phyloP scores from a whole-genome alignment of 495 filamentous ascomycete genomes.

The Parachaetomium inaequale region DNA sequence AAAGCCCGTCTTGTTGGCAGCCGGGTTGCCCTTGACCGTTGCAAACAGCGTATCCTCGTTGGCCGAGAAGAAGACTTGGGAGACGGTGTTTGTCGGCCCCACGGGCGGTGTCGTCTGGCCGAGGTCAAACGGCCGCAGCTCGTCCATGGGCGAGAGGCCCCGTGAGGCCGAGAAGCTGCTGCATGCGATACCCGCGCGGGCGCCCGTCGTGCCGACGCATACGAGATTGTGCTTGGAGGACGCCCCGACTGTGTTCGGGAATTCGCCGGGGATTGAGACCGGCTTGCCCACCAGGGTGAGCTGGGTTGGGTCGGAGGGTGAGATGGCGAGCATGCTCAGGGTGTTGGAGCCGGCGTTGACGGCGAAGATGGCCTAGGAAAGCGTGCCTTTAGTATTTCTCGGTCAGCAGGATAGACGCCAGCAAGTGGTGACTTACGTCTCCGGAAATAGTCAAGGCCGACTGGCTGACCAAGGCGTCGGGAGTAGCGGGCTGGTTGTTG shows the following conservation, averaged over 20 bases:
- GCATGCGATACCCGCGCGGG: conserved; percentile 53
- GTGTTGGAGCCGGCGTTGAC: conserved; percentile 62
- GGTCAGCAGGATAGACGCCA: too few species aligned
- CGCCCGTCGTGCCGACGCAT: conserved; percentile 55
- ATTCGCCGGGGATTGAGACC: conserved; percentile 48
- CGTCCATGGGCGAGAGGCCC: conserved; percentile 43
- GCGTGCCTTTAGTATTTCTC: not conserved
- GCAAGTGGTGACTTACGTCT: conserved; percentile 35
- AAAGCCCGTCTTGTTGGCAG: conserved; percentile 52
- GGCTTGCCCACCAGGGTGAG: conserved; percentile 30
- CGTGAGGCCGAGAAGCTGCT: conserved; percentile 35
- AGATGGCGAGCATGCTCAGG: conserved; percentile 52
- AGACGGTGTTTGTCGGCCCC: conserved; percentile 53
- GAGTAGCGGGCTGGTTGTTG: conserved; percentile 35
- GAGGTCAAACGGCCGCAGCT: conserved; percentile 43
- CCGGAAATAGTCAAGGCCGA: conserved; percentile 47
- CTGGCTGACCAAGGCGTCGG: conserved; percentile 54
- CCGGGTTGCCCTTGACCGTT: conserved; percentile 53
- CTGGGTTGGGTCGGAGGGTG: conserved; percentile 39
- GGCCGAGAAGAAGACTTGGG: conserved; percentile 53
- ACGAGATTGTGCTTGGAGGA: conserved; percentile 46
- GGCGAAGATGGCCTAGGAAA: conserved; percentile 46
- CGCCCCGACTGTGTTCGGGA: conserved; percentile 54
- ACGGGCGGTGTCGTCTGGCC: conserved; percentile 52
- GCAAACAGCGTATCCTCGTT: conserved; percentile 50